Evolutionary conservation across 768 basidiomycete species (phyloP).

Genomic region (Sistotremastrum niveocremeum): DNA sequence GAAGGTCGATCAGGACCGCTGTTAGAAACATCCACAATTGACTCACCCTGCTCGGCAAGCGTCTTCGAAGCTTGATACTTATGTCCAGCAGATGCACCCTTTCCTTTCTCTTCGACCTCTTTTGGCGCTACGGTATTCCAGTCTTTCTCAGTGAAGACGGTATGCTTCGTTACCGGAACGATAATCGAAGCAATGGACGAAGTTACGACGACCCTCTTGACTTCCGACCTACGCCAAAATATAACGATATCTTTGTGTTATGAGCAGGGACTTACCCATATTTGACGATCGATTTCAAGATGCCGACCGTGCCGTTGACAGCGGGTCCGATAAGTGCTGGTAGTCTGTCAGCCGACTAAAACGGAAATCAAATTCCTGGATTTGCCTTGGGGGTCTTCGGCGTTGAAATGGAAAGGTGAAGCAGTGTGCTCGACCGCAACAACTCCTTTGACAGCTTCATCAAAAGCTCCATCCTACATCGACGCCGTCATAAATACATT

Average conservation of each 20-base stretch:
- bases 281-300: constrained; percentile 22
- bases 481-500: not conserved
- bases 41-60: constrained; percentile 43
- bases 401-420: constrained; percentile 41
- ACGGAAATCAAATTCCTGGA: constrained; percentile 2
- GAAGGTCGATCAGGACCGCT: not conserved
- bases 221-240: constrained; percentile 17
- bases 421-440: constrained; percentile 61
- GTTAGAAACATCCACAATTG: too few relatives aligned
- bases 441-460: constrained; percentile 65
- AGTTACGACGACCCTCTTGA: constrained; percentile 61
- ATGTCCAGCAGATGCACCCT: constrained; percentile 21
- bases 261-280: constrained; percentile 17
- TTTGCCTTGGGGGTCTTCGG: constrained; percentile 29
- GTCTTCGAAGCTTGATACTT: constrained; percentile 57
- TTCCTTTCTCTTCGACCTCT: constrained; percentile 35
- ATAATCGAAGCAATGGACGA: constrained; percentile 44
- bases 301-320: constrained; percentile 26
- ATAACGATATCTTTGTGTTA: not conserved
- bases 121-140: constrained; percentile 45
- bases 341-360: not conserved
- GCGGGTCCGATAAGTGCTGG: constrained; percentile 27
- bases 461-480: constrained; percentile 52
- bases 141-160: constrained; percentile 33
- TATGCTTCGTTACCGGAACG: constrained; percentile 9